phyloP scores from a whole-genome alignment of 305 asterid species.

The Striga hermonthica region DNA sequence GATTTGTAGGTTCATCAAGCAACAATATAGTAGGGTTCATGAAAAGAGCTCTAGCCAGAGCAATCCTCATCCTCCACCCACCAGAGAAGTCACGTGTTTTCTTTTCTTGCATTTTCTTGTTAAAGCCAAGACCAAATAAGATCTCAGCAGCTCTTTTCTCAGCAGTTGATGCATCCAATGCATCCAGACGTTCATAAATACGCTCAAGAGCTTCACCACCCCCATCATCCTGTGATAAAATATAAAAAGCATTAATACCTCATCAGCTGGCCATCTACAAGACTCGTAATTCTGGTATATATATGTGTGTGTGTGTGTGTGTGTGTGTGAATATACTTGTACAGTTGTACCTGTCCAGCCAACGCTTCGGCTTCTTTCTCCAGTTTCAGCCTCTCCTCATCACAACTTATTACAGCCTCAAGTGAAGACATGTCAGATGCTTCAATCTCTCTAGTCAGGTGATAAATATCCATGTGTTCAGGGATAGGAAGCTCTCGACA shows the following conservation, averaged over 20 bases:
- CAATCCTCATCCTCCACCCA: conserved; percentile 99
- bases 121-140: conserved; percentile 83
- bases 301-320: background rate
- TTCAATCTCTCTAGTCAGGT: conserved; percentile 83
- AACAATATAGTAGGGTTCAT: conserved; percentile 89
- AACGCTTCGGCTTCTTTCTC: conserved; percentile 83
- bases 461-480: conserved; percentile 95
- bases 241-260: background rate
- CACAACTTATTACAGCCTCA: conserved; percentile 89
- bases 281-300: background rate
- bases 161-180: conserved; percentile 87
- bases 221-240: conserved; percentile 67
- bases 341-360: conserved; percentile 66
- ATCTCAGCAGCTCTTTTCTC: conserved; percentile 99
- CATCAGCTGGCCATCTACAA: background rate
- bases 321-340: background rate
- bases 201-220: conserved; percentile 93
- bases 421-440: conserved; percentile 97
- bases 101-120: conserved; percentile 86
- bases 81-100: conserved; percentile 93
- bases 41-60: conserved; percentile 92
- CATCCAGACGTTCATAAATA: conserved; percentile 84
- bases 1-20: conserved; percentile 98
- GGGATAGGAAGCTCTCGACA: conserved; percentile 92
- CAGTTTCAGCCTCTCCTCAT: conserved; percentile 78